phyloP scores from a whole-genome alignment of 2,329 filamentous ascomycete species.

The Grosmannia huntii region DNA sequence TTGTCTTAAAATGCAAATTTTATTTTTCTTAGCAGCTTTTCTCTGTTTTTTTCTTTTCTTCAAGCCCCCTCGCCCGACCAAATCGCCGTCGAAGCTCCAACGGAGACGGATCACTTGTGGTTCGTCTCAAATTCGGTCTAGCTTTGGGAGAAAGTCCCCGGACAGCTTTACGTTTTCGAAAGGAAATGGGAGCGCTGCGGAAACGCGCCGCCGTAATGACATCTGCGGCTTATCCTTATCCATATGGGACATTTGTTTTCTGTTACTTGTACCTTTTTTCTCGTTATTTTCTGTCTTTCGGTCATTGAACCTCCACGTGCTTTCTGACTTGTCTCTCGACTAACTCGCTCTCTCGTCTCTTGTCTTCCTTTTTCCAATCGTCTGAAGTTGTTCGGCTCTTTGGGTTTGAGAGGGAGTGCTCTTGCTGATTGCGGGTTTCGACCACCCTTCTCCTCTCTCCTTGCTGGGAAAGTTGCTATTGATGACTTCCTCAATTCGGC shows the following conservation, averaged over 20 bases:
- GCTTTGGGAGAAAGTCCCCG: constrained; percentile 99
- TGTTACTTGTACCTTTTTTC: background rate
- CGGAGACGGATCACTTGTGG: constrained; percentile 44
- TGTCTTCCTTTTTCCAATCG: background rate
- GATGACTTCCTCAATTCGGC: background rate
- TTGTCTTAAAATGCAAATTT: constrained; percentile 2
- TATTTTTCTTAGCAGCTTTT: background rate
- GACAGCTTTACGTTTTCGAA: constrained; percentile 40
- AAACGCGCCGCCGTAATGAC: constrained; percentile 99
- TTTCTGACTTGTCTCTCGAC: background rate
- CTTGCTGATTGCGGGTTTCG: background rate
- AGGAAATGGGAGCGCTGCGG: constrained; percentile 45
- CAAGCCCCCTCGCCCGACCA: constrained; percentile 84
- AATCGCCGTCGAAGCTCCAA: constrained; percentile 99
- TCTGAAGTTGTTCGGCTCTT: background rate
- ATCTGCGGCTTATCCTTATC: constrained; percentile 72
- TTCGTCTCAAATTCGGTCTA: constrained; percentile 21
- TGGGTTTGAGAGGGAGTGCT: constrained; percentile 7
- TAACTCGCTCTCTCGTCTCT: background rate
- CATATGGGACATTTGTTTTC: constrained; percentile 15
- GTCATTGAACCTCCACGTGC: background rate
- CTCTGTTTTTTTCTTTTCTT: constrained; percentile 20
- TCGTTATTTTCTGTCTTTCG: background rate
- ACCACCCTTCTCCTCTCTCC: background rate
- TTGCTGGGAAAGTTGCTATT: background rate